Conservation (phyloP, 805 yeast genomes). For the Lipomyces spencermartinsiae region DNA sequence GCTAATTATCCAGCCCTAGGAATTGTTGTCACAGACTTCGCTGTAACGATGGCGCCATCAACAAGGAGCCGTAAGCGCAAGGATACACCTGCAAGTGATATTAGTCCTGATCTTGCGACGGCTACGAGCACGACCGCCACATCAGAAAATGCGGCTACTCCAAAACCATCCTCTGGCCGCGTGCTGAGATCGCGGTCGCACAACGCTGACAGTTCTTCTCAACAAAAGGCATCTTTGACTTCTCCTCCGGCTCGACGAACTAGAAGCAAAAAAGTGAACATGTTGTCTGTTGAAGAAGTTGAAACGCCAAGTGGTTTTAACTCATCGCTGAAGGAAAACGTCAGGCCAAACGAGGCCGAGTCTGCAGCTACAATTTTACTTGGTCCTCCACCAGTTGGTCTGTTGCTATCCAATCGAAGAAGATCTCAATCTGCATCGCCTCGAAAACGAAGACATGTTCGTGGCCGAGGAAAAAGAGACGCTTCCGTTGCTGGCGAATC, state of each 20-base stretch:
- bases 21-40: not conserved
- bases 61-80: slow-evolving; percentile 14
- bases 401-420: not conserved
- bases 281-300: not conserved
- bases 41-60: slow-evolving; percentile 12
- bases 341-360: not conserved
- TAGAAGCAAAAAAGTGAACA: not conserved
- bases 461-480: not conserved
- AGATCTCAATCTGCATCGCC: not conserved
- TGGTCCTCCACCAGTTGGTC: not conserved
- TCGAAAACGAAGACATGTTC: not conserved
- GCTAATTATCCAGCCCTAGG: not conserved
- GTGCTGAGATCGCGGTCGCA: slow-evolving; percentile 5
- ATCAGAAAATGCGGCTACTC: not conserved
- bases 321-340: not conserved
- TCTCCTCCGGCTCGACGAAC: slow-evolving; percentile 8
- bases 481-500: not conserved
- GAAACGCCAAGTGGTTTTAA: too few relatives aligned
- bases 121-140: not conserved
- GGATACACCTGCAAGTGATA: not conserved
- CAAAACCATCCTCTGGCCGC: not conserved
- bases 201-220: not conserved
- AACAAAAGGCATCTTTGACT: not conserved
- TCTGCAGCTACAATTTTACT: not conserved
- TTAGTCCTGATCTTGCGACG: not conserved